Base-by-base conservation (phyloP, 306 rosid genomes). In the Geum urbanum region DNA sequence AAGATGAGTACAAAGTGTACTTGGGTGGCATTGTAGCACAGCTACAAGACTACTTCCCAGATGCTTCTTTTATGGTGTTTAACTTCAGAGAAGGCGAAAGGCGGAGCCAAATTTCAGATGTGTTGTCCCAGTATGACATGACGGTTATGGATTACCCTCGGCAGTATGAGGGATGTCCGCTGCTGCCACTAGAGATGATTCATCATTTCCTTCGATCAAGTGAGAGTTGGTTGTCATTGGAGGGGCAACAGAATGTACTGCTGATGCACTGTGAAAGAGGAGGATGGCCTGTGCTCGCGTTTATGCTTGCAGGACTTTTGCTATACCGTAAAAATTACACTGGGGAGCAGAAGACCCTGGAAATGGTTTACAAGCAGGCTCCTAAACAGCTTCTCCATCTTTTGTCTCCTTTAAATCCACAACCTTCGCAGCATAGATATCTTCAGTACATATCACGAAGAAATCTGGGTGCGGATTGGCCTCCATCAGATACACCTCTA, bases 71-170 rank as follows among this genome's bases (percentile, higher is more conserved):
- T 82, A 89, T 89, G 95, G 99, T 91, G 78, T 95, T 91, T 78
- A 91, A 95, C 85, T 95, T 95, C 63, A 78, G 90, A 87, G 96
- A 95, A 87, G 96, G 95, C 75, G 91, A 89, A 32, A 85, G 76
- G 53, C 87, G 84, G 78, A 86, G 91, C 74, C 90, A 83, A 74
- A 79, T 89, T 81, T 86, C 94, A 19, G 97, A 91, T 75, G 87
- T 89, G 67, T 66, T 95, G 71, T 80, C 97, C 72, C 91, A 95
- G 40, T 95, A 95, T 82, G 97, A 85, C 80, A 95, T 95, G 97
- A 91, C 97, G 44, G 97, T 95, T 19, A 91, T 94, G 97, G 99
- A 94, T 68, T 94, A 94, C 79, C 99, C 99, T 80, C 89, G 94
- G 70, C 91, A 91, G 66, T 94, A 84, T 22, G 95, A 89, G 82